phyloP scores from a whole-genome alignment of 306 rosid genomes.

The Gynostemma pentaphyllum region DNA sequence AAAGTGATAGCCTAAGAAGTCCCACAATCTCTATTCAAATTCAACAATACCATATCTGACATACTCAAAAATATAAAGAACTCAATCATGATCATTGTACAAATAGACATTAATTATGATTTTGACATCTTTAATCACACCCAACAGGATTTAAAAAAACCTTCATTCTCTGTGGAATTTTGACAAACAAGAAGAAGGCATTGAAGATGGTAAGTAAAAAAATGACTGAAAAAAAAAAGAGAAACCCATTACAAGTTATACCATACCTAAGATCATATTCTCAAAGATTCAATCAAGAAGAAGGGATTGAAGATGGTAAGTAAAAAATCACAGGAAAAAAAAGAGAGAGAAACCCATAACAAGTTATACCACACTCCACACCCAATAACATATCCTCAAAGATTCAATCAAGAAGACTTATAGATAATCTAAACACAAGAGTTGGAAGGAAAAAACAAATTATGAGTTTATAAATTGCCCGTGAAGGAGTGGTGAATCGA shows the following conservation, averaged over 20 bases:
- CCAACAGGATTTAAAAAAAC: conserved; percentile 4
- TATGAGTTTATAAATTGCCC: too few species aligned
- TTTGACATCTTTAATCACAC: not conserved
- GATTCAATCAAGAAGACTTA: not conserved
- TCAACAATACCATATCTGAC: conserved; percentile 2
- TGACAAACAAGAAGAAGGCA: not conserved
- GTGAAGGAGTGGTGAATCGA: too few species aligned
- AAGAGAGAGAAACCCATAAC: conserved; percentile 21
- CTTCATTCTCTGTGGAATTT: not conserved
- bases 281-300: not conserved
- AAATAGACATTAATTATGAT: conserved; percentile 5
- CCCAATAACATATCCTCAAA: too few species aligned
- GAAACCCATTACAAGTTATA: too few species aligned
- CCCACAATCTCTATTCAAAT: not conserved
- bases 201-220: conserved; percentile 1
- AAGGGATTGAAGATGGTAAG: conserved; percentile 1
- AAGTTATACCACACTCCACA: too few species aligned
- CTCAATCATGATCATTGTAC: not conserved
- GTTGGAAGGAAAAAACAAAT: too few species aligned
- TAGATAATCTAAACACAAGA: too few species aligned
- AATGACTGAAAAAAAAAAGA: conserved; percentile 6
- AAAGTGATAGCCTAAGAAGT: conserved; percentile 8
- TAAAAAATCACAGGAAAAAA: not conserved
- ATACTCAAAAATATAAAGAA: not conserved
- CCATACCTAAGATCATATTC: too few species aligned